phyloP scores from a whole-genome alignment of 345 rosid genomes.

The Sonneratia alba region DNA sequence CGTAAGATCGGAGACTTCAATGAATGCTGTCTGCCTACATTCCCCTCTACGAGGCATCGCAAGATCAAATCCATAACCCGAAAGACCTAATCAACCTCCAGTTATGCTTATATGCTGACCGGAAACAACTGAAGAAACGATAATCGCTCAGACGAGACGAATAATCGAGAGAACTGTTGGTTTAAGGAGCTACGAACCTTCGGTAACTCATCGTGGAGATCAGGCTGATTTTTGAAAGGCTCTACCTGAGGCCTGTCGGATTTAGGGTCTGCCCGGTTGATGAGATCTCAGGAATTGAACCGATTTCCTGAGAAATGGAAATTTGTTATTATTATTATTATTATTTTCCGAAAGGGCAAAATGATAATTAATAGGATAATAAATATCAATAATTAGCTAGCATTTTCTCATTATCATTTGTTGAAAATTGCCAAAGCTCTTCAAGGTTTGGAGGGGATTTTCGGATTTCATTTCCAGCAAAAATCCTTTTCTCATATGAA shows the following conservation, averaged over 20 bases:
- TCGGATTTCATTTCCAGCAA: no score
- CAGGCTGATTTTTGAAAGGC: neutral
- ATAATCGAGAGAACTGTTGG: neutral
- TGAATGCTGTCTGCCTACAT: neutral
- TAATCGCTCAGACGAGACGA: neutral
- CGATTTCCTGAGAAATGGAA: no score
- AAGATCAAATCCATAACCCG: neutral
- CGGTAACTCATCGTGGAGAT: neutral
- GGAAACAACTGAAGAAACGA: neutral
- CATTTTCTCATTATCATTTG: no score
- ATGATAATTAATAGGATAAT: no score
- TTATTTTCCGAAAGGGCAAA: no score
- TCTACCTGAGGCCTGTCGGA: neutral
- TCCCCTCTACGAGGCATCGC: neutral
- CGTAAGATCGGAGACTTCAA: neutral
- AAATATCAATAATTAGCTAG: no score
- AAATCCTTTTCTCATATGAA: no score
- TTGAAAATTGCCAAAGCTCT: no score
- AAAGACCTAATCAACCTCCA: neutral
- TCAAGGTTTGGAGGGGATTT: no score
- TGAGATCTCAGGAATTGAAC: no score
- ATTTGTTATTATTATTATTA: no score
- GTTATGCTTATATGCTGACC: neutral
- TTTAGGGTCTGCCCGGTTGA: no score
- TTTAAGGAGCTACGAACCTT: neutral